Conservation (phyloP, 1,139 yeast species). For the Candida labiduridarum region DNA sequence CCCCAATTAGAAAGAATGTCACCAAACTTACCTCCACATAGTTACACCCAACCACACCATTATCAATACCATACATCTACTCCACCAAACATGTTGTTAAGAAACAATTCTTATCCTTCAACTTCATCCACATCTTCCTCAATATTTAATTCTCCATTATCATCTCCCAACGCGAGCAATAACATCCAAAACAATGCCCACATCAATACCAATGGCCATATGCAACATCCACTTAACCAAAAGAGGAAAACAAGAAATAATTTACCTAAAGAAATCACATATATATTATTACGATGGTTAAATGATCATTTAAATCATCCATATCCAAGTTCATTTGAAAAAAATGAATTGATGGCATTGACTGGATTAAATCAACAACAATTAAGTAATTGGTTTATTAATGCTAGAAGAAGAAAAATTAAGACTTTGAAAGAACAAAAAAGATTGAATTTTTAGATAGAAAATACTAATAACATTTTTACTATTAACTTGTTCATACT, state of each 20-base stretch:
- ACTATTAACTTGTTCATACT: neutral
- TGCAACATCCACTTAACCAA: neutral
- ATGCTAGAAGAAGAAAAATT: conserved; percentile 87
- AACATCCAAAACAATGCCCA: neutral
- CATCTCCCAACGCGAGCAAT: neutral
- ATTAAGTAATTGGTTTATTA: conserved; percentile 94
- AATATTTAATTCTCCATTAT: conserved; percentile 5
- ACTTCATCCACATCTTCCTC: conserved; percentile 7
- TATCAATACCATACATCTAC: conserved; percentile 6
- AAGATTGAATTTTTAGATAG: conserved; percentile 21
- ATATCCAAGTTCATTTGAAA: conserved; percentile 90
- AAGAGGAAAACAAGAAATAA: conserved; percentile 66
- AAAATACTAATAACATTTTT: too few species aligned
- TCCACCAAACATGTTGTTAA: conserved; percentile 4
- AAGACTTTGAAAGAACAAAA: conserved; percentile 48
- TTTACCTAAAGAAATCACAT: conserved; percentile 87
- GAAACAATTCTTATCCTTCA: conserved; percentile 4
- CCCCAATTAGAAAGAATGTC: conserved; percentile 8
- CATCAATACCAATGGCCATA: neutral
- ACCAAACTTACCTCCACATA: conserved; percentile 7
- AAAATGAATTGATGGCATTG: conserved; percentile 71
- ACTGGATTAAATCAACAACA: conserved; percentile 93
- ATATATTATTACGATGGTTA: conserved; percentile 80
- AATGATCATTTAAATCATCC: conserved; percentile 87
- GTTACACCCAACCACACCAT: conserved; percentile 9